Conservation (phyloP, 106 monocot species). For the Apostasia shenzhenica region DNA sequence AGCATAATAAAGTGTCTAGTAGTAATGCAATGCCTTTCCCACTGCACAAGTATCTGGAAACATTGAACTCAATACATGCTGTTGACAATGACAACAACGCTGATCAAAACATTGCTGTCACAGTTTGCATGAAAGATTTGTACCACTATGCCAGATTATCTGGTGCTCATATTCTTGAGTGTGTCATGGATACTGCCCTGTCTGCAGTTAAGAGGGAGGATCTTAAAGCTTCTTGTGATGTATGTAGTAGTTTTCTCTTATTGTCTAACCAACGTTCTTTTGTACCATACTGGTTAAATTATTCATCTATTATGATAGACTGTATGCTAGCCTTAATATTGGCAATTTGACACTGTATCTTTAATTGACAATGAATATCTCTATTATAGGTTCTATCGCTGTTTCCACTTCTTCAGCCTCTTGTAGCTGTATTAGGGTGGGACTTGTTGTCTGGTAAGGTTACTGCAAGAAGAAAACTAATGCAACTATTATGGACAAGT, state of each 20-base stretch:
- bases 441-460: slow-evolving; percentile 82
- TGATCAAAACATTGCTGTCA: slow-evolving; percentile 18
- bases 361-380: not conserved
- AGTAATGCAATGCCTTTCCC: slow-evolving; percentile 45
- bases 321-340: no score
- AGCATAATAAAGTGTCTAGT: slow-evolving; percentile 31
- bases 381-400: slow-evolving; percentile 61
- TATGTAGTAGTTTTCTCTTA: slow-evolving; percentile 35
- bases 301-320: not conserved
- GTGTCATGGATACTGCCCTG: slow-evolving; percentile 66
- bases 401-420: slow-evolving; percentile 92
- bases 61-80: slow-evolving; percentile 21
- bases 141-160: slow-evolving; percentile 81
- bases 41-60: slow-evolving; percentile 62
- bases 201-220: slow-evolving; percentile 57
- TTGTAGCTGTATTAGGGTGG: slow-evolving; percentile 93
- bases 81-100: slow-evolving; percentile 16
- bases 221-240: slow-evolving; percentile 85
- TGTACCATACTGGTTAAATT: not conserved
- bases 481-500: slow-evolving; percentile 81
- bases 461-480: slow-evolving; percentile 51
- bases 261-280: slow-evolving; percentile 1
- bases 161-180: slow-evolving; percentile 66
- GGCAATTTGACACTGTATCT: no score
- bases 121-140: slow-evolving; percentile 68